Conservation (phyloP, 2,329 filamentous ascomycete species). For the Xylaria sp. region DNA sequence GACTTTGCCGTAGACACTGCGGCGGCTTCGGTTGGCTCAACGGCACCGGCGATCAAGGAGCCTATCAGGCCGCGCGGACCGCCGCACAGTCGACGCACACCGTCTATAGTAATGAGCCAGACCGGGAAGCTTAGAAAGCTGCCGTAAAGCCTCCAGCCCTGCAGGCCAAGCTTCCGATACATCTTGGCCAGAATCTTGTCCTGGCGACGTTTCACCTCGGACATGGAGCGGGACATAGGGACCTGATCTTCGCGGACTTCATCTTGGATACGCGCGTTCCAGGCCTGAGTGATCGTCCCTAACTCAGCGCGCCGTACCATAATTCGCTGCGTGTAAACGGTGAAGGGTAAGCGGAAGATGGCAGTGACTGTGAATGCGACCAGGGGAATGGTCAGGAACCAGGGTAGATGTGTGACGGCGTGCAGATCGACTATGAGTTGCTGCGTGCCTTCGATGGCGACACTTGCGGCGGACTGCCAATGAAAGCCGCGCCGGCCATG, state of each 20-base stretch:
- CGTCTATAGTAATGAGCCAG: conserved; percentile 48
- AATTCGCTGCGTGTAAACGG: conserved; percentile 35
- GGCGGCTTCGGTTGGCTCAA: neutral
- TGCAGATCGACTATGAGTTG: conserved; percentile 43
- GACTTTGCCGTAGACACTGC: neutral
- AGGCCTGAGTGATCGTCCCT: conserved; percentile 32
- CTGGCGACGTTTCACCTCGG: conserved; percentile 31
- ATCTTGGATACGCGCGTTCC: conserved; percentile 29
- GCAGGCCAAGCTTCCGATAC: conserved; percentile 36
- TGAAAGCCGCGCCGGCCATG: conserved; percentile 29
- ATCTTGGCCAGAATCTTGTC: conserved; percentile 22
- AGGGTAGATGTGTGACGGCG: conserved; percentile 40
- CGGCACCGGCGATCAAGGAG: conserved; percentile 24
- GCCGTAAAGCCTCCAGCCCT: conserved; percentile 43
- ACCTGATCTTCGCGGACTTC: conserved; percentile 21
- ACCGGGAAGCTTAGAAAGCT: conserved; percentile 40
- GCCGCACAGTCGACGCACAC: conserved; percentile 44
- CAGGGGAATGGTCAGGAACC: conserved; percentile 51
- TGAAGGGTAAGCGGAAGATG: conserved; percentile 43
- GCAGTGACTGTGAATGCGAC: conserved; percentile 44
- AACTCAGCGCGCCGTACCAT: conserved; percentile 30
- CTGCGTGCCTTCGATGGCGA: conserved; percentile 35
- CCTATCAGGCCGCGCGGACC: conserved; percentile 36
- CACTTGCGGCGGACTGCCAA: conserved; percentile 29
- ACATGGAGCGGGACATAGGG: neutral